Conservation (phyloP, 2,329 filamentous ascomycete genomes). For the Tolypocladium nubicola region DNA sequence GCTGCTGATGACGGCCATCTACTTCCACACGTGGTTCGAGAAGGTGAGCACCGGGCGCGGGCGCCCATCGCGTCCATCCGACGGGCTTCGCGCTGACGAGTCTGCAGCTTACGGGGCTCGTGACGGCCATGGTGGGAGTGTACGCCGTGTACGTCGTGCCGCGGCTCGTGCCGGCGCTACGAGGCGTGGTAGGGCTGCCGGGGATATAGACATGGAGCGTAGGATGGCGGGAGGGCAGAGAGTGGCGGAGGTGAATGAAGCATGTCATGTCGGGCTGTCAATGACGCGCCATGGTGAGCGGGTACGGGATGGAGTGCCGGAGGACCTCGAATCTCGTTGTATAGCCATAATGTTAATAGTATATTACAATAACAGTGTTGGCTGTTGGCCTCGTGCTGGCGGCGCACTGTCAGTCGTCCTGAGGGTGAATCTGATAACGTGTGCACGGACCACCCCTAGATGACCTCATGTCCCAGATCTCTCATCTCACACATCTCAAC, state of each 20-base stretch:
- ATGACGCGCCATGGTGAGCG: neutral
- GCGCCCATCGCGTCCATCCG: neutral
- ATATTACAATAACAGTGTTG: too few relatives aligned
- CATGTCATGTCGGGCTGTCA: neutral
- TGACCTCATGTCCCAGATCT: neutral
- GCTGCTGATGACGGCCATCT: conserved; percentile 96
- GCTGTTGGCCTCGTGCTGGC: too few relatives aligned
- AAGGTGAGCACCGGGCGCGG: conserved; percentile 51
- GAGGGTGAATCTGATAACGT: too few relatives aligned
- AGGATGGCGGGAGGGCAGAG: neutral
- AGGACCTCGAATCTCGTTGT: too few relatives aligned
- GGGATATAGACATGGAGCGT: conserved; percentile 28
- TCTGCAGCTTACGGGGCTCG: conserved; percentile 39
- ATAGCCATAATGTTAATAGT: too few relatives aligned
- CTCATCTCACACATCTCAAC: neutral
- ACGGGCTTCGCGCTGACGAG: conserved; percentile 10
- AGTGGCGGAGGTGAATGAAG: too few relatives aligned
- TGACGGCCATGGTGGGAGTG: conserved; percentile 34
- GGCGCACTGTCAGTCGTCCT: too few relatives aligned
- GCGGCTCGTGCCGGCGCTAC: conserved; percentile 34
- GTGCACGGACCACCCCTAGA: too few relatives aligned
- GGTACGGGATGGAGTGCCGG: too few relatives aligned
- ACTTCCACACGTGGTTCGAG: conserved; percentile 98
- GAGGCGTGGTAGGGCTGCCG: conserved; percentile 37
- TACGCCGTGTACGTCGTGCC: conserved; percentile 43